Base-by-base conservation (phyloP, 2,329 filamentous ascomycete genomes). In the Knoxdaviesia capensis region DNA sequence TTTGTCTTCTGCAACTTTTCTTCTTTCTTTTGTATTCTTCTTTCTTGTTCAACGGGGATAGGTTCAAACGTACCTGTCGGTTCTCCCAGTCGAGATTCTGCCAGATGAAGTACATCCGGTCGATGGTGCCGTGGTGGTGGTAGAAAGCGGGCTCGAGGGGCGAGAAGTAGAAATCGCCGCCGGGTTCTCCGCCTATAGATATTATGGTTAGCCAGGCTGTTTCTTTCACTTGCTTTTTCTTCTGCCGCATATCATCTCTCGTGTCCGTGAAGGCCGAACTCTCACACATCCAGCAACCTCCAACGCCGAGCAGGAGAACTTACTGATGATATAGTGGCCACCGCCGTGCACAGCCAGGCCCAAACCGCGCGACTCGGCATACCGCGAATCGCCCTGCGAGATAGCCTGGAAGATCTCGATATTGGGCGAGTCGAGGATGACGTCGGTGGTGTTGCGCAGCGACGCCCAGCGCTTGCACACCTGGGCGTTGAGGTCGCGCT, bases 61-160 rank as follows among this genome's bases (percentile, higher is more conserved):
- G 20, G 20, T 20, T 20, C 3, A 2, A 20, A 20, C 2, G 20
- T 20, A 20, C 20, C 20, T 54, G 54, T 47, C 59, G 46, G 36
- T 58, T 52, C 36, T 52, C 51, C 52, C 54, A 58, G 48, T 66
- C 58, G 28, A 63, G 57, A 43, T 62, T 64, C 52, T 66, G 63
- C 63, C 64, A 68, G 47, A 67, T 60, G 51, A 61, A 66, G 51
- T 63, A 65, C 39, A 63, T 53, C 8, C 64, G 55, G 45, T 68
- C 64, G 41, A 68, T 59, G 47, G 63, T 56, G 30, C 48, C 44
- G 45, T 60, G 54, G 31, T 57, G 56, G 0, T 58, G 44, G 43
- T 53, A 60, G 43, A 59, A 60, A 5, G 45, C 53, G 31, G 57
- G 57, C 35, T 59, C 57, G 7, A 55, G 59, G 5, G 60, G 62